A percentile compares a stretch with the other conserved stretches of the same genome.
Conservation (phyloP, 139 green algal species). For the Tetradesmus lagerheimii region DNA sequence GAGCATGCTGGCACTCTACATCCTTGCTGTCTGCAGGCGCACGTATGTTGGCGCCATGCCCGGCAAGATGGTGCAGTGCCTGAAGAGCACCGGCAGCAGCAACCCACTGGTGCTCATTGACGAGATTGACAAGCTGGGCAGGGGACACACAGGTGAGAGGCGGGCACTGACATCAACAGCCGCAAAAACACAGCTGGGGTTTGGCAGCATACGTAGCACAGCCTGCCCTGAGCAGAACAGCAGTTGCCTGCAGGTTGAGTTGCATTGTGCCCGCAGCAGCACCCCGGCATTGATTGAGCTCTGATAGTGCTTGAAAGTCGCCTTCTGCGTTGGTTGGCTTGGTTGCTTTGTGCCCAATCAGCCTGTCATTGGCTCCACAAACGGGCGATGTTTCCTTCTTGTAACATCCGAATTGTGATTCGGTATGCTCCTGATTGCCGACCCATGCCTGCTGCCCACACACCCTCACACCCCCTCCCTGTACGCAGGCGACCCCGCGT, state of each 20-base stretch:
- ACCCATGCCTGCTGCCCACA: neutral
- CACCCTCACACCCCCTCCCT: slow-evolving; percentile 48
- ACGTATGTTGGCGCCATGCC: slow-evolving; percentile 99
- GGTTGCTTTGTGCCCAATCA: too few relatives aligned
- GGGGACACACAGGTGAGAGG: slow-evolving; percentile 80
- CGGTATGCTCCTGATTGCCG: too few relatives aligned
- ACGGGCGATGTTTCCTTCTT: too few relatives aligned
- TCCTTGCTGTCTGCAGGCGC: slow-evolving; percentile 58
- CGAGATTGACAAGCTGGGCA: slow-evolving; percentile 86
- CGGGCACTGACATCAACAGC: too few relatives aligned
- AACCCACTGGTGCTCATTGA: slow-evolving; percentile 99
- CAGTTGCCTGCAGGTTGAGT: neutral
- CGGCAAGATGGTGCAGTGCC: slow-evolving; percentile 98
- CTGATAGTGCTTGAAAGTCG: too few relatives aligned
- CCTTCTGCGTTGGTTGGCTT: too few relatives aligned
- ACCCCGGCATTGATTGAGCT: too few relatives aligned
- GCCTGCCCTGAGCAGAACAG: slow-evolving; percentile 60
- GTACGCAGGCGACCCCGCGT: slow-evolving; percentile 90
- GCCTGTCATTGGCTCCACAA: too few relatives aligned
- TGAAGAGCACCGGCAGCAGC: slow-evolving; percentile 86
- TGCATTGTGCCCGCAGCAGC: neutral
- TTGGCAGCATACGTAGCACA: too few relatives aligned
- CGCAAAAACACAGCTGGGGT: too few relatives aligned
- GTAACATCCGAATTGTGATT: too few relatives aligned
- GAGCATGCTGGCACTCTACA: neutral